Conservation (phyloP, 1,284 basidiomycete species). For the Melampsora larici-populina region DNA sequence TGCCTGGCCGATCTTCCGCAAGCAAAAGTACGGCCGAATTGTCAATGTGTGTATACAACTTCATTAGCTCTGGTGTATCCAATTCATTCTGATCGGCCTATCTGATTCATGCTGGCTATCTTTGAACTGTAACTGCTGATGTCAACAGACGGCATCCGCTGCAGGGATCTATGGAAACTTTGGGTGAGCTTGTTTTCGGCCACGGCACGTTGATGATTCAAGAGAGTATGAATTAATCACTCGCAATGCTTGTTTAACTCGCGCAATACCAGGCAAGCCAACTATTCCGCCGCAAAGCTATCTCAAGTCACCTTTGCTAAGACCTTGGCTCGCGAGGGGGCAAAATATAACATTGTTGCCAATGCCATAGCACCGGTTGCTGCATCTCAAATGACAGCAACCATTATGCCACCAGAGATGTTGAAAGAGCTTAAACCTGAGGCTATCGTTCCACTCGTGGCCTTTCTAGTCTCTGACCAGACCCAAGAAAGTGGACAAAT, state of each 20-base stretch:
- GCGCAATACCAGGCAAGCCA: constrained; percentile 72
- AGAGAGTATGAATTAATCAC: no score
- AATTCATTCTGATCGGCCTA: no score
- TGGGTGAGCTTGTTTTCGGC: constrained; percentile 11
- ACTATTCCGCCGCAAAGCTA: constrained; percentile 66
- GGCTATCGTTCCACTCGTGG: constrained; percentile 88
- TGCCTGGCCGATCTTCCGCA: constrained; percentile 91
- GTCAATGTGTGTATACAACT: constrained; percentile 61
- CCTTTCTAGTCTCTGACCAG: constrained; percentile 55
- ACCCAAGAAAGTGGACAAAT: constrained; percentile 74
- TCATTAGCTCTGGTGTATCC: no score
- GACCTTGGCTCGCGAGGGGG: constrained; percentile 76
- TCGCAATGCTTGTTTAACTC: no score
- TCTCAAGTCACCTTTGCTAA: constrained; percentile 84
- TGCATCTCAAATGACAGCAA: constrained; percentile 57
- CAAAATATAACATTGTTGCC: constrained; percentile 85
- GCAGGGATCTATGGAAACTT: constrained; percentile 72
- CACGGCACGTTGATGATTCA: background rate
- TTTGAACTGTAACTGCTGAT: no score
- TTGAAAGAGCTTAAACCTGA: constrained; percentile 81
- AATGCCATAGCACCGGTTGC: constrained; percentile 82
- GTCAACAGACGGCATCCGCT: constrained; percentile 70
- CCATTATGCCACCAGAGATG: constrained; percentile 95
- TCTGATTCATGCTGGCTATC: background rate
- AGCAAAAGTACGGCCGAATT: constrained; percentile 73